Evolutionary conservation across 2,329 filamentous ascomycete genomes (phyloP).

Genomic region (Ophioceras dolichostomum): DNA sequence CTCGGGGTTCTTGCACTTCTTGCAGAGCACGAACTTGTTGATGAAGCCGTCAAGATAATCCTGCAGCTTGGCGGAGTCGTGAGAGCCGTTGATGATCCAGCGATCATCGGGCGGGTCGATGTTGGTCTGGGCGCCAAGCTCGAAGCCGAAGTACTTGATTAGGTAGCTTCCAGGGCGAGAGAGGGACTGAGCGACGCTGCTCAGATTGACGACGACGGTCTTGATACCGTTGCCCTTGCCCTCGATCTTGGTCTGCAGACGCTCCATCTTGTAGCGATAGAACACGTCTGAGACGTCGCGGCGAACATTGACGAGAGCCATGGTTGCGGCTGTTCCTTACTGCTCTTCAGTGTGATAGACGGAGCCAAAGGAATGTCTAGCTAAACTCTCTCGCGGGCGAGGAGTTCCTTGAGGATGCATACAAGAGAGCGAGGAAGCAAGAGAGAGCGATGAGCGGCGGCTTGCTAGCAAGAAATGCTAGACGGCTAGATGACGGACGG

Average conservation of each 20-base stretch:
- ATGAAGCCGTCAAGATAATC: constrained; percentile 99
- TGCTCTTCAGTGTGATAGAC: constrained; percentile 10
- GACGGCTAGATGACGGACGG: no score
- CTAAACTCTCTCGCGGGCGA: no score
- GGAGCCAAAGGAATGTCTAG: no score
- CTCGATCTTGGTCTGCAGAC: constrained; percentile 96
- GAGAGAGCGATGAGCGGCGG: no score
- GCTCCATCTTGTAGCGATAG: constrained; percentile 99
- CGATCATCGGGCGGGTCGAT: constrained; percentile 94
- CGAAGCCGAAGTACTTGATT: constrained; percentile 99
- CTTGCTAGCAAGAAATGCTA: no score
- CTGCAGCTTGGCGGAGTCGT: constrained; percentile 90
- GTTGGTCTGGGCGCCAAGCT: constrained; percentile 97
- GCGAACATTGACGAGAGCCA: constrained; percentile 97
- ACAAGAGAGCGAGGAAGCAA: no score
- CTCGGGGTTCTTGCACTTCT: constrained; percentile 99
- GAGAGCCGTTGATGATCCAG: constrained; percentile 99
- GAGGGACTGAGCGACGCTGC: constrained; percentile 83
- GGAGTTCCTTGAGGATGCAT: no score
- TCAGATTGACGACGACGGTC: constrained; percentile 92
- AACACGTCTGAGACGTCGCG: constrained; percentile 97
- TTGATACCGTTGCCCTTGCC: constrained; percentile 99
- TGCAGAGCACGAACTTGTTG: constrained; percentile 96
- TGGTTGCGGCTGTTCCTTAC: no score
- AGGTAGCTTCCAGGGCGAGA: constrained; percentile 87